phyloP scores from a whole-genome alignment of 371 early-diverging fungal species.

The Amoeboradix gromovi region DNA sequence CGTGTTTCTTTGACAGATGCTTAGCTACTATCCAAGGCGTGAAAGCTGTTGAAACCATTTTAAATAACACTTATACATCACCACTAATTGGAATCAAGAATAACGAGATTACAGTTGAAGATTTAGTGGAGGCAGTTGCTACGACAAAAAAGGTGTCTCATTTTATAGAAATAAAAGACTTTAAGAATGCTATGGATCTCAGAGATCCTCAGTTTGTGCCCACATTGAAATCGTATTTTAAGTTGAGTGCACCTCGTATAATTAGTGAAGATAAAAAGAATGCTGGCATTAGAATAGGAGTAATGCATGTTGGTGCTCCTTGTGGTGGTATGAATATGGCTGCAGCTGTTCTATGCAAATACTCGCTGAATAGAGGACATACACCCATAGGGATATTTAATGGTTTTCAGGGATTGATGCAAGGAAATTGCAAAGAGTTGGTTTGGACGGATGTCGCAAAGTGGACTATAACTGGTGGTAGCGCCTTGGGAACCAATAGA shows the following conservation, averaged over 20 bases:
- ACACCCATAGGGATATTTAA: conserved; percentile 54
- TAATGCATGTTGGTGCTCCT: conserved; percentile 79
- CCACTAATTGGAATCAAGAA: conserved; percentile 68
- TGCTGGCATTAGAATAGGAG: conserved; percentile 67
- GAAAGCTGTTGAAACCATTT: conserved; percentile 83
- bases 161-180: conserved; percentile 49
- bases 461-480: conserved; percentile 75
- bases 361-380: conserved; percentile 55
- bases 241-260: too few relatives aligned
- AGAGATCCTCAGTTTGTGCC: conserved; percentile 65
- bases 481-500: conserved; percentile 78
- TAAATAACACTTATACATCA: conserved; percentile 52
- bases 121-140: conserved; percentile 70
- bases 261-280: too few relatives aligned
- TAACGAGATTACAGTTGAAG: conserved; percentile 49
- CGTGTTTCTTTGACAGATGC: conserved; percentile 75
- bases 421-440: conserved; percentile 38
- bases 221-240: conserved; percentile 27
- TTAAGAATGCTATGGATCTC: conserved; percentile 56
- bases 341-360: conserved; percentile 43
- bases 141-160: conserved; percentile 35
- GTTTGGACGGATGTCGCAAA: conserved; percentile 58
- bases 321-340: conserved; percentile 96
- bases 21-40: conserved; percentile 72
- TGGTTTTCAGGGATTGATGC: conserved; percentile 76